Evolutionary conservation across 306 rosid species (phyloP), one percentile per base, ranked within the genome.

Genomic region (Gastrolobium villosum): DNA sequence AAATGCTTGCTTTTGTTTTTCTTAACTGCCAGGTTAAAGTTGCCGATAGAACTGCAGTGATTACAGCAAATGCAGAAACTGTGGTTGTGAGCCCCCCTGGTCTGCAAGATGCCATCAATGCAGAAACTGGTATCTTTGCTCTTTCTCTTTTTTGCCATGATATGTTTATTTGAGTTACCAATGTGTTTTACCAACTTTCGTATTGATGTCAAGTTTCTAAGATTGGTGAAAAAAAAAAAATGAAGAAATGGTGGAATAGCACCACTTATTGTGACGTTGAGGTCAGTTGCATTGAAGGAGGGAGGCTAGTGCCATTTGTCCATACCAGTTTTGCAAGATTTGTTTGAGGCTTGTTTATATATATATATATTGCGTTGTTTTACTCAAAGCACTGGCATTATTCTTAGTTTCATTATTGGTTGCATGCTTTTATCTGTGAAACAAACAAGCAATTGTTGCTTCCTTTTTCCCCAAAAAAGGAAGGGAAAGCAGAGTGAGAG

Each of bases 1-100:
- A 74, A 74, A 65, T 13, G 32, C 6, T 48, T 26, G 43, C 8
- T 13, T n/a, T 49, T 60, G 49, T 36, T 72, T 66, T 76, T 78
- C 50, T 77, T 32, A 31, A 70, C 50, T 82, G 56, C 72, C 84
- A 95, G 98, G 97, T 91, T 37, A 89, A 92, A 85, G 99, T 92
- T 69, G 85, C 72, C 2, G 94, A 95, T 55, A 83, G 97, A 86
- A 94, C 90, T 15, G 85, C 90, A 1, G 90, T 95, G 70, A 65
- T 82, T 53, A 92, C 98, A 44, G 75, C 90, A 61, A 93, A 95
- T 70, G 91, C 97, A 67, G 99, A 95, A 89, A 92, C 99, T n/a
- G 85, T 87, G 64, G 99, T 82, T 78, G 94, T 81, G 79, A 88
- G 67, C 54, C 97, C 97, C 48, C 84, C 82, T 77, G 91, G 98